These are phyloP conservation scores for Amanita subjunquillea DNA, from an alignment of 768 basidiomycete genomes.

Conservation along the genomic window DNA sequence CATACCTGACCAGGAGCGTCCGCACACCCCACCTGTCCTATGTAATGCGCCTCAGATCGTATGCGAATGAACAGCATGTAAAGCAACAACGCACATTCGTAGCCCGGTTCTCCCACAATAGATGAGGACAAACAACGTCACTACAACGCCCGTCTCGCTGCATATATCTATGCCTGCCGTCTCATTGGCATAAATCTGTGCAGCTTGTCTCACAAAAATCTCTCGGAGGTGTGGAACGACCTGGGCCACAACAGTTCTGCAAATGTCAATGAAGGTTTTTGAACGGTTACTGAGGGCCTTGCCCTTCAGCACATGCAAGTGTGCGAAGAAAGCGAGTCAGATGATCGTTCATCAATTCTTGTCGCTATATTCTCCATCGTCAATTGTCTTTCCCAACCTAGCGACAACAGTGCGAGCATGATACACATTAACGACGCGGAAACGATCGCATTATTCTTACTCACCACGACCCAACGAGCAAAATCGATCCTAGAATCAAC, in stretches of 20 bases:
- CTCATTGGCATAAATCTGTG: neutral
- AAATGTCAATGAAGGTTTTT: too few species aligned
- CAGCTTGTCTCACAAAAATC: too few species aligned
- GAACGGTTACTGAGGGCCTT: too few species aligned
- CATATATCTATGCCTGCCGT: constrained; percentile 36
- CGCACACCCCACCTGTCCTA: constrained; percentile 44
- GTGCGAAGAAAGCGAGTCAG: too few species aligned
- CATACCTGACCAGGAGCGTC: constrained; percentile 16
- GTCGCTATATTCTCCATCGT: constrained; percentile 16
- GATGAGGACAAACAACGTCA: constrained; percentile 39
- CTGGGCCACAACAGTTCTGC: too few species aligned
- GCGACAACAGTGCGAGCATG: constrained; percentile 25
- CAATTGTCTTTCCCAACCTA: constrained; percentile 24
- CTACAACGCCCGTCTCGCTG: constrained; percentile 35
- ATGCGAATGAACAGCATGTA: neutral
- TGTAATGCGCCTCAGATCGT: neutral
- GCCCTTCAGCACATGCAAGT: too few species aligned
- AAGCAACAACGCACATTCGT: constrained; percentile 21
- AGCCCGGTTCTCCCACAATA: constrained; percentile 41
- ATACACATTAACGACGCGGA: neutral
- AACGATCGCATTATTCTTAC: constrained; percentile 16
- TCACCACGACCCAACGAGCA: constrained; percentile 21
- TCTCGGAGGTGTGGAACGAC: too few species aligned
- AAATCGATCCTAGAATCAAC: neutral
- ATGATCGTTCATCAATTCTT: constrained; percentile 12